Conservation (phyloP, 148 eudicot genomes). For the Spergularia marina region DNA sequence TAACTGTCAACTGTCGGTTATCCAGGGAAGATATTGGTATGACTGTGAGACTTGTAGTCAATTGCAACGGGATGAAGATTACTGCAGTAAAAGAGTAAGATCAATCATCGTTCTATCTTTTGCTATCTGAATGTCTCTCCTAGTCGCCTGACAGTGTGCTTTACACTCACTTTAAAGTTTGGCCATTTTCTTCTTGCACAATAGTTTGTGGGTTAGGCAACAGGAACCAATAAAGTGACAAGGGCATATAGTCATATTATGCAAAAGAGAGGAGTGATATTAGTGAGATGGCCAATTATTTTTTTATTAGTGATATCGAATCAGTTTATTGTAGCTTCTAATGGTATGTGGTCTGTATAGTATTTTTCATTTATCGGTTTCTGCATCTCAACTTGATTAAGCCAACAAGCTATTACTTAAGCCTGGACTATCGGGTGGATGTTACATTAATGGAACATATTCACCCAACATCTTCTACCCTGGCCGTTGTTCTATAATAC, state of each 20-base stretch:
- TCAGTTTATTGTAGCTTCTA: too few species aligned
- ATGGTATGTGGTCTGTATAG: too few species aligned
- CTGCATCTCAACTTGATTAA: too few species aligned
- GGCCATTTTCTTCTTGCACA: neutral
- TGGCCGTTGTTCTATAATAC: too few species aligned
- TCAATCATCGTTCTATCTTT: neutral
- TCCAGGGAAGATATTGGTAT: conserved; percentile 90
- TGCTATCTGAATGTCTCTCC: neutral
- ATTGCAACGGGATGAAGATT: conserved; percentile 79
- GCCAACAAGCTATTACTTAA: too few species aligned
- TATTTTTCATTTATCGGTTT: too few species aligned
- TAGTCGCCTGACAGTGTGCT: neutral
- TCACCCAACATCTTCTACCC: too few species aligned
- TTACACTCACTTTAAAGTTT: neutral
- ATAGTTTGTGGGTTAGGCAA: neutral
- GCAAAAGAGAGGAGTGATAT: neutral
- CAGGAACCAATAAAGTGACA: neutral
- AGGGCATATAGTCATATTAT: neutral
- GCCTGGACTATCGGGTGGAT: too few species aligned
- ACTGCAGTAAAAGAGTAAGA: conserved; percentile 80
- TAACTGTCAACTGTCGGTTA: conserved; percentile 17
- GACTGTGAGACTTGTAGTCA: conserved; percentile 91
- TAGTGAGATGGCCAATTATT: too few species aligned
- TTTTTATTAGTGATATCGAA: too few species aligned
- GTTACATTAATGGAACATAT: too few species aligned